Evolutionary conservation across 2,329 filamentous ascomycete genomes (phyloP).

Genomic region (Aspergillus ibericus): DNA sequence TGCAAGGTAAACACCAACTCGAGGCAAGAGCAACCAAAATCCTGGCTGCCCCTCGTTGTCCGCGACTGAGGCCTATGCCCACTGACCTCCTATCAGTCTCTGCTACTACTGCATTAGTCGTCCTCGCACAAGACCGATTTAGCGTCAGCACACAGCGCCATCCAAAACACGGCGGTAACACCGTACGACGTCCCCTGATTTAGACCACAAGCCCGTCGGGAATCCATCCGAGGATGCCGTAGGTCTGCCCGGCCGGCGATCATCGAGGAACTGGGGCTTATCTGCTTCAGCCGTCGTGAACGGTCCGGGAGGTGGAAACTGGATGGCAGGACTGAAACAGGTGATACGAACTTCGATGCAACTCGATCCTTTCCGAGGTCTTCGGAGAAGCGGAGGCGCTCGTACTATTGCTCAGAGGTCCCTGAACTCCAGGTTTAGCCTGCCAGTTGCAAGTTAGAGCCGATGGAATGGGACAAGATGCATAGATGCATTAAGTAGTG

Average conservation of each 20-base stretch:
- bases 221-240: neutral
- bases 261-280: neutral
- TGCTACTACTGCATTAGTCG: no score
- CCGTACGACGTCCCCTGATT: neutral
- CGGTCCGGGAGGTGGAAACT: neutral
- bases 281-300: neutral
- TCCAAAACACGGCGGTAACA: neutral
- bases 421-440: neutral
- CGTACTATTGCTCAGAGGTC: neutral
- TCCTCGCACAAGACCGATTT: no score
- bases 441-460: neutral
- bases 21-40: no score
- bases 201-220: neutral
- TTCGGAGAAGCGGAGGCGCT: neutral
- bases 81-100: no score
- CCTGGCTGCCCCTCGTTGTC: no score
- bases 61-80: no score
- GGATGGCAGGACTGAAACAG: neutral
- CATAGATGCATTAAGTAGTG: neutral
- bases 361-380: neutral
- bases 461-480: neutral
- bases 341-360: neutral
- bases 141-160: neutral
- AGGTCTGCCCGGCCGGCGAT: neutral
- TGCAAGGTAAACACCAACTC: no score